Evolutionary conservation across 2,329 filamentous ascomycete genomes (phyloP), one percentile per base, ranked within the genome.

Genomic region (Colletotrichum musicola): DNA sequence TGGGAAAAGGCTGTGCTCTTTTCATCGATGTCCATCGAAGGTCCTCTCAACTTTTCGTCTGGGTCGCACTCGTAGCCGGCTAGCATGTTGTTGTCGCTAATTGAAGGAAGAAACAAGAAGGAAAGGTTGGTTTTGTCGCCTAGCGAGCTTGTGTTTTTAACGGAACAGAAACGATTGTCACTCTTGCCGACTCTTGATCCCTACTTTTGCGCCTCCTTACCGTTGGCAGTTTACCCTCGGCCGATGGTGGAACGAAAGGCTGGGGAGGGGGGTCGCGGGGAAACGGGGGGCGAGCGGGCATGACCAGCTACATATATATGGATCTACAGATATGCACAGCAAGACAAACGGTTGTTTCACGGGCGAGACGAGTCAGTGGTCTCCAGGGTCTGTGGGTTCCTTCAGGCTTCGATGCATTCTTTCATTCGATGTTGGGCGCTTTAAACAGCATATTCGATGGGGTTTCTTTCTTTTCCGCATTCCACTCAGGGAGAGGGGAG

Each of bases 271-370:
- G 18, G 30, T 10, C 30, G 30, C 30, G 30, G 30, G 30, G 30
- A 35, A 35, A 49, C 44, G 53, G 60, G 38, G 86, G 82, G 73
- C 90, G 85, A 62, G 86, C 83, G 44, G 94, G 95, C 10, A 97
- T 88, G 57, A 89, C 85, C 77, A 97, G 95, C 62, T 91, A 81
- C 35, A 89, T 85, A 80, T 97, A 94, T 47, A 90, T 35, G 30
- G 30, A 35, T 35, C 30, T 35, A 35, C 30, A 35, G 7, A 35
- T 92, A 67, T 86, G 78, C 60, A 98, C 86, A 22, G 95, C 95
- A 75, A 97, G 95, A 69, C 80, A 97, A 95, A 69, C 80, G 83
- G 44, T 61, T 59, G 42, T 50, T 60, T 44, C 54, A 64, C 30
- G 54, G 62, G 35, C 12, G 16, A 14, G 61, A 47, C 61, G 61